Evolutionary conservation across 345 rosid species (phyloP), one percentile per base, ranked within the genome.

Genomic region (Salix purpurea): DNA sequence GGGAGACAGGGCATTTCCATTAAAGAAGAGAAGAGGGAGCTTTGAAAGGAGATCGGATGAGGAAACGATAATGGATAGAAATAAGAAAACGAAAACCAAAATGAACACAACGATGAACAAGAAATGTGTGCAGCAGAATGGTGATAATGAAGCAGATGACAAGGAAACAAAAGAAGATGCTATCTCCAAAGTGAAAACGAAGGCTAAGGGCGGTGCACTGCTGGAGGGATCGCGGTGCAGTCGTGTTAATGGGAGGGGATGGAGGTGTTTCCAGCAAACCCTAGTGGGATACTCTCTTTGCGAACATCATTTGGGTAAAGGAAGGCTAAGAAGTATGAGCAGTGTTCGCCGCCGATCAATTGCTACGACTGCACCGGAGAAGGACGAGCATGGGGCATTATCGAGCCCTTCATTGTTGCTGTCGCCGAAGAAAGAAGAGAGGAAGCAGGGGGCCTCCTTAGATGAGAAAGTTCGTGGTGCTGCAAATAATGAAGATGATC

Each of bases 291-390:
- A 96, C 79, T 93, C 98, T 0, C 93, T 96, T 32, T 96, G 99
- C 68, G 99, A 96, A 87, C 99, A 96, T 83, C 99, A 96, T 79
- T 81, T 93, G 69, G 99, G 99, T 3, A 96, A 96, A 83, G 99
- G 97, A 65, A 88, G 99, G 71, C 86, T 96, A 0, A 81, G 97
- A 82, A 93, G 94, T 82, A 87, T 87, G 86, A 84, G 70, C 3
- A 86, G 80, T 42, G 90, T 86, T 69, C 80, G 88, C n/a, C 85
- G 77, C 78, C 84, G 85, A 1, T 69, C 81, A 34, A 66, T 75
- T 23, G 78, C 76, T 18, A 50, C 37, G 34, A 54, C 70, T n/a
- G 69, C 13, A 16, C 64, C 70, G 1, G 67, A 71, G 52, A 82
- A 82, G 60, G 74, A 61, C 14, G 68, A 65, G 36, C 15, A 42